A percentile compares a stretch with the other conserved stretches of the same genome.
Conservation (phyloP, 164 flowering plant genomes). For the Protea cynaroides region DNA sequence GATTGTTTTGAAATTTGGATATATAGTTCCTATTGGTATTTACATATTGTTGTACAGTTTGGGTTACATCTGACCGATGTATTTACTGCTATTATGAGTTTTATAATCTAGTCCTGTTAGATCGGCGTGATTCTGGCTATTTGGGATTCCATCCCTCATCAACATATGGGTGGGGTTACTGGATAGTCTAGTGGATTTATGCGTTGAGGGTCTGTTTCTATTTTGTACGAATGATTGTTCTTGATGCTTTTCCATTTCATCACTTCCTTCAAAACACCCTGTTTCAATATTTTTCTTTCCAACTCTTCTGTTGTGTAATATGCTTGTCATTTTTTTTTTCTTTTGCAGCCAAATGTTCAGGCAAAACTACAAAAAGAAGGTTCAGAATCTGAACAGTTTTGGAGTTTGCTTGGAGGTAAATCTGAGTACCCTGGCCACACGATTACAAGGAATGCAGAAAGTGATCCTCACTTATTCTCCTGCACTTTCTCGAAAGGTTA, state of each 20-base stretch:
- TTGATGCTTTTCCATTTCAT: background rate
- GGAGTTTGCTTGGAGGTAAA: constrained; percentile 90
- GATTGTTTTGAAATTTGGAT: no score
- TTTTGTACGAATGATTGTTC: background rate
- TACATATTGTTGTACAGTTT: no score
- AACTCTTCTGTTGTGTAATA: background rate
- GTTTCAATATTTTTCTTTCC: background rate
- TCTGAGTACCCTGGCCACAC: constrained; percentile 82
- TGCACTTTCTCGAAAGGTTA: constrained; percentile 78
- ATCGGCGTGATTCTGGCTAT: no score
- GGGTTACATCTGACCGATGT: no score
- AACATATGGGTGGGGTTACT: no score
- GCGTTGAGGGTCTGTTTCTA: background rate
- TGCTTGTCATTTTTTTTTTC: constrained; percentile 9
- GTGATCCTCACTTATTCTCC: constrained; percentile 87
- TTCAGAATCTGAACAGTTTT: constrained; percentile 80
- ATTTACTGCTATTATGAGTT: no score
- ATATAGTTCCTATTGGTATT: no score
- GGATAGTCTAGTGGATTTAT: no score
- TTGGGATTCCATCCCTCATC: no score
- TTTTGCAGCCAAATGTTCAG: constrained; percentile 80
- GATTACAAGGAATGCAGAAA: constrained; percentile 62
- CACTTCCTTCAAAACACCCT: background rate
- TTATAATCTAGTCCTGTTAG: no score
- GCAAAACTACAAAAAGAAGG: constrained; percentile 85